These are phyloP conservation scores for Achaetomiella virescens DNA, from an alignment of 495 filamentous ascomycete genomes.

Conservation along the genomic window DNA sequence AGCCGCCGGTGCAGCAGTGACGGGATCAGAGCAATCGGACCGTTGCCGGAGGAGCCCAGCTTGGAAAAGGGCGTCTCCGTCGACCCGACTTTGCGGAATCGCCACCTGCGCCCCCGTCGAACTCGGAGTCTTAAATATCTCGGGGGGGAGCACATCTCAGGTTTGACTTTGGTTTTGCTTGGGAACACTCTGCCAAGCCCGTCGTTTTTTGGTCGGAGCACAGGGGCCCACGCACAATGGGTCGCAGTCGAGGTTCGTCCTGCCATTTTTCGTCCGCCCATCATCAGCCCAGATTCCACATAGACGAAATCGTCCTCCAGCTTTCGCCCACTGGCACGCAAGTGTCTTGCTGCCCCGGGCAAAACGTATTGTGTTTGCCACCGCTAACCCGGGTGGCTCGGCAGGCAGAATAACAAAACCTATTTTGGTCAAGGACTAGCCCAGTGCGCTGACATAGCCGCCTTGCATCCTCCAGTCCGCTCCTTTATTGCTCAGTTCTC, in stretches of 20 bases:
- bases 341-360: too few relatives aligned
- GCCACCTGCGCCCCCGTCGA: neutral
- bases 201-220: neutral
- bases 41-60: constrained; percentile 1
- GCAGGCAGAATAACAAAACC: too few relatives aligned
- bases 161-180: neutral
- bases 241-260: constrained; percentile 46
- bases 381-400: too few relatives aligned
- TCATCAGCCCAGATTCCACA: too few relatives aligned
- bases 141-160: neutral
- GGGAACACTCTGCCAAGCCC: neutral
- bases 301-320: too few relatives aligned
- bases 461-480: constrained; percentile 37
- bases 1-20: neutral
- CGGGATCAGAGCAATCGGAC: neutral
- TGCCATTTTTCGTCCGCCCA: constrained; percentile 7
- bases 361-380: too few relatives aligned
- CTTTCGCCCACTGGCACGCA: too few relatives aligned
- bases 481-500: constrained; percentile 58
- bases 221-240: constrained; percentile 23
- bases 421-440: neutral
- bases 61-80: neutral
- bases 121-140: neutral
- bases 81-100: neutral
- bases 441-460: constrained; percentile 18